Evolutionary conservation across 2,329 filamentous ascomycete genomes (phyloP), one percentile per base, ranked within the genome.

Genomic region (Colletotrichum sp.): DNA sequence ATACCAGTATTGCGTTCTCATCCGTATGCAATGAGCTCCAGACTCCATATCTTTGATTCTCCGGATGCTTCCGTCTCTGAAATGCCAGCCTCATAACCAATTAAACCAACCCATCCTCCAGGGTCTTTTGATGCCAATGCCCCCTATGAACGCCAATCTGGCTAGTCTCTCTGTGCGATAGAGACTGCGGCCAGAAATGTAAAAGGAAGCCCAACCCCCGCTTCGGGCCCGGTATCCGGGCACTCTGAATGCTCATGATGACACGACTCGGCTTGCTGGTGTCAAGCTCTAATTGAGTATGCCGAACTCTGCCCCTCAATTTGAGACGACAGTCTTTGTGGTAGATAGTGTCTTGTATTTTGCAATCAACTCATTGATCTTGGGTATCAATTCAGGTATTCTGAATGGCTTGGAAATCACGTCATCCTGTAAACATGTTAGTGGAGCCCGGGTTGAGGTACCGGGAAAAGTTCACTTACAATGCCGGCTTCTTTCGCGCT

Each of bases 321-420:
- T 26, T 30, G 64, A 69, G 64, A 70, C 44, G 13, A 26, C 10
- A 9, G 70, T 7, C 13, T 49, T 34, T 49, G 80, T 77, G 16
- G 83, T 78, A 8, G 82, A 82, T 13, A 84, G 78, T 24, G 79
- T 83, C 63, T 81, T 82, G 78, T 87, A 87, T 69, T 86, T 87
- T 65, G 80, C 79, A 4, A 89, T 87, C 21, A 92, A 83, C 81
- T 92, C 89, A 77, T 92, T 88, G 77, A 95, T 93, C 82, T 93
- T 93, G 16, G 91, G 91, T 60, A 94, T 87, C 69, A 95, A 84
- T 71, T 95, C 92, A n/a, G 90, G 89, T 69, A 95, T 92, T n/a
- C 92, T 90, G 81, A 96, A 96, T 5, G 95, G 95, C 81, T 96
- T 96, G 2, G 93, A 93, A 44, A 96, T 94, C 59, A 96, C 92